Evolutionary conservation across 2,329 filamentous ascomycete genomes (phyloP).

Genomic region (Ascosphaera aggregata): DNA sequence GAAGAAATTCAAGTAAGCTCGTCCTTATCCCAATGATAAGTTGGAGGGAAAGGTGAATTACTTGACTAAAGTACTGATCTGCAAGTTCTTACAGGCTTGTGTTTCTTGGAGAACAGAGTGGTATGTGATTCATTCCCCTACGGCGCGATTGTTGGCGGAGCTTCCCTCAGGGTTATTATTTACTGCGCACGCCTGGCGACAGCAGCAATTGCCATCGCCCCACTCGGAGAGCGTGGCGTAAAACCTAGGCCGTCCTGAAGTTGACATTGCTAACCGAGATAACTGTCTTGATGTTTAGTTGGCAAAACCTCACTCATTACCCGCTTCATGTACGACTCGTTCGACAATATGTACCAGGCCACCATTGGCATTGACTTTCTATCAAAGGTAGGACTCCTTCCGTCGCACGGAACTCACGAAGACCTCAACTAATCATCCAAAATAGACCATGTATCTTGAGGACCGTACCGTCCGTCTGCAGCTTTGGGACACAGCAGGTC

Average conservation of each 20-base stretch:
- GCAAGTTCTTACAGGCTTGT: constrained; percentile 56
- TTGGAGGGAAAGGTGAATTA: neutral
- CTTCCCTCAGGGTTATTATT: too few relatives aligned
- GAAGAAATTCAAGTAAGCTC: constrained; percentile 94
- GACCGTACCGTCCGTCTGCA: constrained; percentile 94
- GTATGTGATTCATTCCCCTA: constrained; percentile 29
- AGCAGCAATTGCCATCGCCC: too few relatives aligned
- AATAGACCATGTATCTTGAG: constrained; percentile 94
- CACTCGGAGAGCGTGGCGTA: too few relatives aligned
- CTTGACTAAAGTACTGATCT: neutral
- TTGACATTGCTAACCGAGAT: constrained; percentile 3
- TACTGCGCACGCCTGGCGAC: too few relatives aligned
- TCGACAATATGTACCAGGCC: constrained; percentile 99
- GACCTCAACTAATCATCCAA: constrained; percentile 1
- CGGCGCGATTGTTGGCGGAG: too few relatives aligned
- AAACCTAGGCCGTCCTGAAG: too few relatives aligned
- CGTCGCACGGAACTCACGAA: neutral
- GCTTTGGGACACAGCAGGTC: constrained; percentile 94
- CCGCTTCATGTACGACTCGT: constrained; percentile 99
- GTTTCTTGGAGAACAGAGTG: constrained; percentile 94
- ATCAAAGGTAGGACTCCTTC: constrained; percentile 47
- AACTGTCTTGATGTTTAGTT: constrained; percentile 31
- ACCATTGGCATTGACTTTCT: constrained; percentile 99
- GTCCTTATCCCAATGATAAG: too few relatives aligned
- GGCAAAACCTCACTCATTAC: constrained; percentile 98